These are phyloP conservation scores for Ramichloridium luteum DNA, from an alignment of 2,329 filamentous ascomycete species.

Conservation along the genomic window DNA sequence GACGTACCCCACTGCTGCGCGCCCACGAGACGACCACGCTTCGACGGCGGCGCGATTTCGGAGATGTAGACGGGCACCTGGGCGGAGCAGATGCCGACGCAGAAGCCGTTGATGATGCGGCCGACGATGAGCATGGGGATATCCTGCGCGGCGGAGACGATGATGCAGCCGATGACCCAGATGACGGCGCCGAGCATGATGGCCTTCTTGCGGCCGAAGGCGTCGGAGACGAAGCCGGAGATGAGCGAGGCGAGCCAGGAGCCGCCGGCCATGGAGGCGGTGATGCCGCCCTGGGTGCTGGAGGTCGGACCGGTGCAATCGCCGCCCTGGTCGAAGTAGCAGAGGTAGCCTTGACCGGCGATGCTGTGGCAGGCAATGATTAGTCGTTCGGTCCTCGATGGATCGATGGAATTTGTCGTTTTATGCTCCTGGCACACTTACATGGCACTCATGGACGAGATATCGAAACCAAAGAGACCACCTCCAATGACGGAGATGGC, in stretches of 20 bases:
- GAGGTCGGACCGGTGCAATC: conserved; percentile 42
- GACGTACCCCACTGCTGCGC: conserved; percentile 63
- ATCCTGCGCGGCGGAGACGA: conserved; percentile 52
- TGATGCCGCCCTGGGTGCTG: conserved; percentile 54
- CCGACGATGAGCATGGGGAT: conserved; percentile 61
- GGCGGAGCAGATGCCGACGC: conserved; percentile 60
- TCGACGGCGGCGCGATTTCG: conserved; percentile 47
- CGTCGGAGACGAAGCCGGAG: conserved; percentile 49
- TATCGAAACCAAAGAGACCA: conserved; percentile 66
- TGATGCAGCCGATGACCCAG: conserved; percentile 47
- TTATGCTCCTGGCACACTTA: no score
- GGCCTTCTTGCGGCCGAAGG: conserved; percentile 39
- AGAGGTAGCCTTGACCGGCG: conserved; percentile 55
- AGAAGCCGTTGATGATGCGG: conserved; percentile 58
- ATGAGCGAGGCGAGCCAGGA: conserved; percentile 53
- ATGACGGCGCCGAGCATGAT: conserved; percentile 35
- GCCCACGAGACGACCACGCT: conserved; percentile 54
- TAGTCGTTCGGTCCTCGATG: background rate
- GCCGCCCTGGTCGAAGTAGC: conserved; percentile 53
- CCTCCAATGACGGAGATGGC: conserved; percentile 51
- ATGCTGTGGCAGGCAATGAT: conserved; percentile 26
- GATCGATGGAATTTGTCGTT: no score
- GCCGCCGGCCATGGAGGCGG: conserved; percentile 58
- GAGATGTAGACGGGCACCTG: conserved; percentile 59
- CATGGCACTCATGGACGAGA: conserved; percentile 55